Conservation (phyloP, 208 protist species). For the Leishmania aethiopica region DNA sequence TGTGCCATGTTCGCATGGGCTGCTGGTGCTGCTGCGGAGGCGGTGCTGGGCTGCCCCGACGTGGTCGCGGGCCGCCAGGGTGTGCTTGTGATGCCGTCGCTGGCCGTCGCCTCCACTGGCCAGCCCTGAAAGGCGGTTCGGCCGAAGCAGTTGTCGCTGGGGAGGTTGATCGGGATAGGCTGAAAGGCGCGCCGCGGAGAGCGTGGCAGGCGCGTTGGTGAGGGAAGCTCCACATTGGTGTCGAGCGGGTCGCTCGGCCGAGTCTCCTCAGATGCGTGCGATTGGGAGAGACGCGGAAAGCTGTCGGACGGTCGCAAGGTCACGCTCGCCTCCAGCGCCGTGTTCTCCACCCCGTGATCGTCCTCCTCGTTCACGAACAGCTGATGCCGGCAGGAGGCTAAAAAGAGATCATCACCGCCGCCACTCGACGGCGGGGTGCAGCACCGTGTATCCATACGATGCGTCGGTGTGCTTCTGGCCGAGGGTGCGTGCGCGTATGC, state of each 20-base stretch:
- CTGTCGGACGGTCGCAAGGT: constrained; percentile 30
- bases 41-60: neutral
- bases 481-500: neutral
- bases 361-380: constrained; percentile 31
- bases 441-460: constrained; percentile 23
- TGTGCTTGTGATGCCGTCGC: constrained; percentile 9
- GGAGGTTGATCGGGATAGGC: constrained; percentile 25
- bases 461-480: neutral
- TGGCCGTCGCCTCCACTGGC: constrained; percentile 3
- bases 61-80: constrained; percentile 12
- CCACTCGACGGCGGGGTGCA: constrained; percentile 28
- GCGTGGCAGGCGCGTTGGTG: constrained; percentile 13
- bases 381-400: constrained; percentile 29
- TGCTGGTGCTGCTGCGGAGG: neutral
- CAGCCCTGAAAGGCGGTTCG: constrained; percentile 20
- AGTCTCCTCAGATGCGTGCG: constrained; percentile 14
- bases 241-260: constrained; percentile 15
- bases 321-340: constrained; percentile 12
- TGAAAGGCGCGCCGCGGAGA: constrained; percentile 32
- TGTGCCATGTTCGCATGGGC: neutral
- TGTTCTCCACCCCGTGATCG: neutral
- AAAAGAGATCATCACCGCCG: constrained; percentile 12
- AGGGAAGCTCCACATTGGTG: constrained; percentile 13
- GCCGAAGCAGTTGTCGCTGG: constrained; percentile 14
- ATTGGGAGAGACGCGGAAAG: constrained; percentile 16